Evolutionary conservation across 768 basidiomycete species (phyloP), one percentile per base, ranked within the genome.

Genomic region (Lyophyllum atratum): DNA sequence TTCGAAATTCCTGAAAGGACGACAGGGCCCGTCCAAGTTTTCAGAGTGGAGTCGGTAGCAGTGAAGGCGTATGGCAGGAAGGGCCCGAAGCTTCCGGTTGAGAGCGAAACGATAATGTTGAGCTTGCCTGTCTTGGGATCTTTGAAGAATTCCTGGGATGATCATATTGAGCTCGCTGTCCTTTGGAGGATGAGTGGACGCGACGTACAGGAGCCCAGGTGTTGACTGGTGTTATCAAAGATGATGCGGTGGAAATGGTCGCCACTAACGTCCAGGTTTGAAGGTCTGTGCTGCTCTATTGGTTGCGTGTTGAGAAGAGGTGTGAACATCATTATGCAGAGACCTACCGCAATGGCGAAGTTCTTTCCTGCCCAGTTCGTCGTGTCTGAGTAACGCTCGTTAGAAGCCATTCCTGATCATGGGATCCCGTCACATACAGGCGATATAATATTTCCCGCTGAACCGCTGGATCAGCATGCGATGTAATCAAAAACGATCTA

Each of bases 1-100:
- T 72, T 74, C 8, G 71, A 72, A 40, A 74, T 72, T 2, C 72
- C 72, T 11, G 71, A 72, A 46, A 72, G 60, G n/a, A 71, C 70
- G 28, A 66, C 66, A 10, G 72, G 70, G 17, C 67, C 70, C 49
- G 54, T 60, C 71, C 71, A 74, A 12, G 54, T 64, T 26, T 49
- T 74, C 45, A 74, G 48, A 15, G 70, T 66, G 17, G 64, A 63
- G 52, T 74, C 70, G 2, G 53, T 65, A 28, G 72, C 71, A 2
- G 71, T 72, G 61, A 68, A 74, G 10, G 63, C 71, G 56, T 72
- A 72, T 6, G 72, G 72, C 21, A 70, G 64, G 66, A 72, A 74
- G 4, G 72, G 71, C 0, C 72, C 71, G 58, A 70, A 74, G 43
- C 69, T 70, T n/a, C 72, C 72, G 1, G 71, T 74, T 11, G 72